Evolutionary conservation across 2,329 filamentous ascomycete genomes (phyloP), one percentile per base, ranked within the genome.

Genomic region (Ophiognomonia clavigignenti-juglandacearum): DNA sequence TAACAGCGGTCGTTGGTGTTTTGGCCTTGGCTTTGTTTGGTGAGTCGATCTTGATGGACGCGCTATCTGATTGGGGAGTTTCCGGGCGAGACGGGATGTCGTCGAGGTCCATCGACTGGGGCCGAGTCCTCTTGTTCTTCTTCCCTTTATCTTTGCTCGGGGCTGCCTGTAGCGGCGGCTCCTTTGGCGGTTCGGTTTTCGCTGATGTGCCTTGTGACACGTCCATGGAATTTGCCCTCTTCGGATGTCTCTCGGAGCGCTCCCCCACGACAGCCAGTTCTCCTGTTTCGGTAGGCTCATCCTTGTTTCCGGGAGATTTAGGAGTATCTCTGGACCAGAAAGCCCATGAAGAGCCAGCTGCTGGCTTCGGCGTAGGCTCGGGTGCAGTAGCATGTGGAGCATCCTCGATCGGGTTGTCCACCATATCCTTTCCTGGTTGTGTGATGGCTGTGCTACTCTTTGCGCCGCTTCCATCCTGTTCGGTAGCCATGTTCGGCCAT

Each of bases 301-400:
- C 34, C 10, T 59, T 45, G 40, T 66, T 67, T 1, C 57, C 60
- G 4, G 57, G 57, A 9, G 63, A 55, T 7, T 68, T 61, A 1
- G 63, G 55, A 2, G 71, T 64, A 54, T 84, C 81, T 38, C 75
- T 78, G 13, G 83, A 88, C 86, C 86, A 92, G 55, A 92, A 91
- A 0, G 84, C 86, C 87, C 87, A 92, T 0, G 83, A 86, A 1
- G 86, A 85, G 11, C 78, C 78, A 16, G 72, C 69, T 14, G 74
- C 69, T 5, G 73, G 73, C n/a, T 64, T 58, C 2, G 66, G 57
- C 8, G 60, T 57, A 46, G 65, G 52, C 26, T 61, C 46, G 37
- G 59, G 51, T 8, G 62, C 58, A 13, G 61, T 57, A 13, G 61
- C 45, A 13, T 62, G 47, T 4, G 66, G 59, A 3, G 67, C 67